phyloP scores from a whole-genome alignment of 768 basidiomycete genomes.

The Kwoniella shandongensis region DNA sequence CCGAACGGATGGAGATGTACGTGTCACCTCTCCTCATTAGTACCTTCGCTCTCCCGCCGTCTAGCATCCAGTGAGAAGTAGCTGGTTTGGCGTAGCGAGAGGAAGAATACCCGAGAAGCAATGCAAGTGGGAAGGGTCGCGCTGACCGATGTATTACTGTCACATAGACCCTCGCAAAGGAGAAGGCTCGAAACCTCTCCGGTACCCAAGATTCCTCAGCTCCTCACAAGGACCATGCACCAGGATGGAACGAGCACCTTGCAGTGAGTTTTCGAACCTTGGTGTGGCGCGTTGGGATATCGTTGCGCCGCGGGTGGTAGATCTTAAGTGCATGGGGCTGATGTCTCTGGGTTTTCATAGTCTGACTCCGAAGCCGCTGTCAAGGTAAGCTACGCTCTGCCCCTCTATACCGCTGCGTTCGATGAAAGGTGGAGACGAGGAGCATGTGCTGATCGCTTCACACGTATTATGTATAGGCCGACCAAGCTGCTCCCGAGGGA shows the following conservation, averaged over 20 bases:
- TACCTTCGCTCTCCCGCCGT: not conserved
- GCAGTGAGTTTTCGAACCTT: constrained; percentile 48
- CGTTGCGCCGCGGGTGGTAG: not conserved
- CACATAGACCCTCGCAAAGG: constrained; percentile 26
- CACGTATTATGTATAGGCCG: constrained; percentile 38
- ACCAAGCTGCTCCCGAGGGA: constrained; percentile 37
- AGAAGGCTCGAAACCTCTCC: constrained; percentile 36
- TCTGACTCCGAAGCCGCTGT: constrained; percentile 48
- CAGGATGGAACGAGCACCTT: constrained; percentile 52
- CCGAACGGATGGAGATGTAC: not conserved
- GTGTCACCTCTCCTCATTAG: not conserved
- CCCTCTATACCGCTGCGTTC: too few relatives aligned
- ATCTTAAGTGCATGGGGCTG: too few relatives aligned
- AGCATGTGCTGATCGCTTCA: too few relatives aligned
- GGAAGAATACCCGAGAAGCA: too few relatives aligned
- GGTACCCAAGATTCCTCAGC: constrained; percentile 35
- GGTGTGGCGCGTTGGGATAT: too few relatives aligned
- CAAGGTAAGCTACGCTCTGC: constrained; percentile 32
- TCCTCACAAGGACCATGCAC: constrained; percentile 46
- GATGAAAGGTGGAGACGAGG: too few relatives aligned
- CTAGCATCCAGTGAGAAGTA: constrained; percentile 8
- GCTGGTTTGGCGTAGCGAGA: too few relatives aligned
- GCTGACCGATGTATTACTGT: not conserved
- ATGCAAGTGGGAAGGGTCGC: not conserved
- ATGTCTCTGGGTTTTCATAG: constrained; percentile 16